Evolutionary conservation across 2,329 filamentous ascomycete species (phyloP), one percentile per base, ranked within the genome.

Genomic region (Fusarium siculi): DNA sequence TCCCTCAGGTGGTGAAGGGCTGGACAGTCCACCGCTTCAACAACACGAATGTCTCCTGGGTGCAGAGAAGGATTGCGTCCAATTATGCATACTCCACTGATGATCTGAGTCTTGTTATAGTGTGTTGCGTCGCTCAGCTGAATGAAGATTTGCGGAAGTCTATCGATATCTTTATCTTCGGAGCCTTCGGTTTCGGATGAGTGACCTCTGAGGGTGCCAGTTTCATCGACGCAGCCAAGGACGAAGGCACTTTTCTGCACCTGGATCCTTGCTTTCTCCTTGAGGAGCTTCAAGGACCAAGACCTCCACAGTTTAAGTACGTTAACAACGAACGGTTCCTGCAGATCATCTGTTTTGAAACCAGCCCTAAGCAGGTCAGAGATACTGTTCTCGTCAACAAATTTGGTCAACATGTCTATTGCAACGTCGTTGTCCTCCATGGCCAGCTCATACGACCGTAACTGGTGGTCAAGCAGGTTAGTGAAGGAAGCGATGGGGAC

Each of bases 1-100:
- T 98, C 92, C 63, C 89, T 91, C 8, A 98, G 86, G 76, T 98
- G 93, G 50, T 87, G 89, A 7, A 99, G 84, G n/a, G 85, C 84
- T 2, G 91, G 89, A 4, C 91, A 87, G 74, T 98, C 88, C 7
- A 98, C 91, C 6, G 96, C 96, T 70, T 90, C 88, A 3, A 98
- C 96, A 2, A 98, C 89, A 28, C 96, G 92, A 50, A 98, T 90
- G 78, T 99, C 96, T 9, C 96, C 96, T 0, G 95, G 93, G 76
- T 99, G 96, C 11, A 99, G 87, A 1, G 96, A 98, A 0, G 96
- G 96, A 76, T 99, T 99, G 32, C 96, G 91, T 3, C 95, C 95
- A 2, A 99, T 86, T 11, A 97, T 85, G 76, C 96, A 98, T 7
- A 94, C 78, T 0, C 95, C 95, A 68, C 91, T 86, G 30, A 98